phyloP scores from a whole-genome alignment of 495 filamentous ascomycete species.

The Pyrenula aspistea region DNA sequence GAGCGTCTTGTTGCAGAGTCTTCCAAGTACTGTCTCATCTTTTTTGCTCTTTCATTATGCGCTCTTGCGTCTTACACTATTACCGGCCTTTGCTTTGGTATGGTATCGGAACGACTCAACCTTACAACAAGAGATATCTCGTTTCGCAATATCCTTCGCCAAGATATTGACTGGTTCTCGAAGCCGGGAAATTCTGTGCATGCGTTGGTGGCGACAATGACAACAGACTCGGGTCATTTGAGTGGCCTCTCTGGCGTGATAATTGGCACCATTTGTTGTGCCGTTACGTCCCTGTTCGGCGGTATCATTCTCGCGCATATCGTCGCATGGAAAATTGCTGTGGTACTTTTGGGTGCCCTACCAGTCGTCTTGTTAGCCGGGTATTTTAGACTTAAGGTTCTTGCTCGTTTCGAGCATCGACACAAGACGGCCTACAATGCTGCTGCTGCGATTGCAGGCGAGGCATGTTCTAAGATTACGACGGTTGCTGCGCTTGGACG shows the following conservation, averaged over 20 bases:
- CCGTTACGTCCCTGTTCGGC: conserved; percentile 28
- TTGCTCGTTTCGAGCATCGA: conserved; percentile 43
- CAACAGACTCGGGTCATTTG: conserved; percentile 34
- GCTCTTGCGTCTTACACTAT: conserved; percentile 41
- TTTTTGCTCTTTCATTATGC: conserved; percentile 41
- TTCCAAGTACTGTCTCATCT: conserved; percentile 37
- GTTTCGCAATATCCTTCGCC: conserved; percentile 37
- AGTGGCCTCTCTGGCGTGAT: conserved; percentile 33
- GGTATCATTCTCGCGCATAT: conserved; percentile 30
- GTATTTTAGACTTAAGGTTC: conserved; percentile 39
- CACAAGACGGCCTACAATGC: conserved; percentile 42
- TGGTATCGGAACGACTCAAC: conserved; percentile 40
- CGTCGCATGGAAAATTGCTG: conserved; percentile 29
- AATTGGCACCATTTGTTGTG: conserved; percentile 34
- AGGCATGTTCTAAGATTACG: conserved; percentile 39
- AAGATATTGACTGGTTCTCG: conserved; percentile 42
- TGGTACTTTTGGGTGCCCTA: conserved; percentile 26
- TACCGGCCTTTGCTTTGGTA: conserved; percentile 36
- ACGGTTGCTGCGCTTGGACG: conserved; percentile 41
- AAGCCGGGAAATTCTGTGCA: conserved; percentile 33
- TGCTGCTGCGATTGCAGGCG: conserved; percentile 36
- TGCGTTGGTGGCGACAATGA: conserved; percentile 35
- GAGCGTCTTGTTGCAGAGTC: conserved; percentile 17
- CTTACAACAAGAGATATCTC: conserved; percentile 35
- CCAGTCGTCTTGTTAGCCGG: conserved; percentile 30